Evolutionary conservation across 108 stramenopile genomes (phyloP).

Genomic region (Licmophora abbreviata): DNA sequence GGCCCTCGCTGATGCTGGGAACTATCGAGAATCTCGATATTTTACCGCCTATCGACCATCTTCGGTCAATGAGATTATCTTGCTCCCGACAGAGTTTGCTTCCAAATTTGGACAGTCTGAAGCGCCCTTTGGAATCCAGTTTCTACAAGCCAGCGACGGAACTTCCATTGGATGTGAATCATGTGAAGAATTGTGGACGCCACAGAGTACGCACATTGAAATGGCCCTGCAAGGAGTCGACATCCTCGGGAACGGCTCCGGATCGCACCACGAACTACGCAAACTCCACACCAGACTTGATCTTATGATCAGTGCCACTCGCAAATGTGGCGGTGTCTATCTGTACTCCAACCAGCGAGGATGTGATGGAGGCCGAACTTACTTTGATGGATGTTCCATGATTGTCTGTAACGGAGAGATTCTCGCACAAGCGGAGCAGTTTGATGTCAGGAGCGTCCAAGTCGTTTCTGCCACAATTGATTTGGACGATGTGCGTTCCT

Average conservation of each 20-base stretch:
- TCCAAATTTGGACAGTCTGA: constrained; percentile 43
- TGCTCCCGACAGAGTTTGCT: constrained; percentile 30
- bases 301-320: constrained; percentile 82
- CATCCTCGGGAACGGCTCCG: constrained; percentile 93
- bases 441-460: constrained; percentile 84
- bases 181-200: constrained; percentile 98
- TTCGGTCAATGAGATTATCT: constrained; percentile 15
- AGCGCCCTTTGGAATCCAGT: constrained; percentile 61
- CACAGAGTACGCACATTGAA: constrained; percentile 82
- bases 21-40: constrained; percentile 93
- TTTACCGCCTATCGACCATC: constrained; percentile 85
- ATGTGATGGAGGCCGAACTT: constrained; percentile 92
- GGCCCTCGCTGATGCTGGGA: constrained; percentile 90
- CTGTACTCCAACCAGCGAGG: constrained; percentile 96
- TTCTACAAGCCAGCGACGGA: constrained; percentile 57
- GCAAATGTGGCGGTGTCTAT: constrained; percentile 97
- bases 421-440: constrained; percentile 91
- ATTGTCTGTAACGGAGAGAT: constrained; percentile 91
- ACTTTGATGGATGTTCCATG: constrained; percentile 94
- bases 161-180: constrained; percentile 85
- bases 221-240: constrained; percentile 88
- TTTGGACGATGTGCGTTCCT: constrained; percentile 90
- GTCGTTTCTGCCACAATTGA: constrained; percentile 92
- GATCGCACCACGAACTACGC: constrained; percentile 94
- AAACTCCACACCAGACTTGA: constrained; percentile 80